Conservation (phyloP, 129 eudicot genomes). For the Helichrysum umbraculigerum region DNA sequence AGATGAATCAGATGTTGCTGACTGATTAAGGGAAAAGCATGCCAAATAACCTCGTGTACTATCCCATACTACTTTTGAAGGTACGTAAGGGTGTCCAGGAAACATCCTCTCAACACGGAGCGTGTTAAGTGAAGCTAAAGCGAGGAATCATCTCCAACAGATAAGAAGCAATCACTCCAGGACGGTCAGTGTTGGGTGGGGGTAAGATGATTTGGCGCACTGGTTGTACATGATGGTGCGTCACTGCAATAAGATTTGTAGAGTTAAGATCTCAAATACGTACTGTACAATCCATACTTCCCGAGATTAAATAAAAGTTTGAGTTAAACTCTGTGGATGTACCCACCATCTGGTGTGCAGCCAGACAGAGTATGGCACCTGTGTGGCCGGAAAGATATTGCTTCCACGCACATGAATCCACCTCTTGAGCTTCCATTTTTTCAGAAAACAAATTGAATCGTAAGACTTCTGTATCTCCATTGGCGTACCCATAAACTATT, state of each 20-base stretch:
- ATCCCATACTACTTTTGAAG: constrained; percentile 88
- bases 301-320: constrained; percentile 64
- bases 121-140: constrained; percentile 82
- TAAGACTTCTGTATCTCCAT: constrained; percentile 75
- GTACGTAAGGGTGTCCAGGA: constrained; percentile 81
- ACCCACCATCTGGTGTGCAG: constrained; percentile 71
- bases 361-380: constrained; percentile 83
- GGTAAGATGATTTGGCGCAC: constrained; percentile 82
- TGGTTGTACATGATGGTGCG: constrained; percentile 98
- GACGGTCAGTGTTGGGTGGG: constrained; percentile 57
- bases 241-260: constrained; percentile 54
- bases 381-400: constrained; percentile 75
- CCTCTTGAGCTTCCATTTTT: constrained; percentile 38
- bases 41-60: constrained; percentile 77
- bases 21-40: constrained; percentile 63
- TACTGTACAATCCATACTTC: constrained; percentile 88
- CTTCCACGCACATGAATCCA: constrained; percentile 50
- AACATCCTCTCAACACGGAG: constrained; percentile 88
- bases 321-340: constrained; percentile 40
- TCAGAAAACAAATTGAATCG: constrained; percentile 55
- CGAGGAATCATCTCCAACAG: constrained; percentile 83
- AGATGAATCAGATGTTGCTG: constrained; percentile 54
- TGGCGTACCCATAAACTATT: constrained; percentile 81
- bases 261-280: constrained; percentile 96
- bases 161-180: constrained; percentile 95